phyloP scores from a whole-genome alignment of 805 yeast species.

The Jamesozyma jinghongensis region DNA sequence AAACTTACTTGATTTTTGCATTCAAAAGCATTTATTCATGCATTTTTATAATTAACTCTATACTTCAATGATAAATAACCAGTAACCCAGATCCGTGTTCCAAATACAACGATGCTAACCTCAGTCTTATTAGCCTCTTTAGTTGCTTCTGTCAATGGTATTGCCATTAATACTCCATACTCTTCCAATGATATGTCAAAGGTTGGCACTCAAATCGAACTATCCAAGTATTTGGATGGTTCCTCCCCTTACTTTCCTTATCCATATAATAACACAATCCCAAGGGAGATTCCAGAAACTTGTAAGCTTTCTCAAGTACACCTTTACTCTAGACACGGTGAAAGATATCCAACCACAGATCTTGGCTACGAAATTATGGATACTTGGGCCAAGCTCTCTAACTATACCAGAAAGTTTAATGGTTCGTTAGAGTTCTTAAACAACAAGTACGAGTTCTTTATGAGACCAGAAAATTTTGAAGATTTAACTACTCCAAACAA shows the following conservation, averaged over 20 bases:
- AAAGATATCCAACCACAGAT: slow-evolving; percentile 54
- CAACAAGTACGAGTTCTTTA: slow-evolving; percentile 37
- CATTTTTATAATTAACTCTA: too few relatives aligned
- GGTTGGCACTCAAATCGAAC: slow-evolving; percentile 22
- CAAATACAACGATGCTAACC: background rate
- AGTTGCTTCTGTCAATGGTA: slow-evolving; percentile 38
- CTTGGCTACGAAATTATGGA: slow-evolving; percentile 32
- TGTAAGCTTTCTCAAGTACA: slow-evolving; percentile 61
- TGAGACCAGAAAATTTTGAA: slow-evolving; percentile 34
- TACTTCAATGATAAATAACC: too few relatives aligned
- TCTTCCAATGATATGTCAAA: slow-evolving; percentile 40
- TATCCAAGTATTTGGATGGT: slow-evolving; percentile 45
- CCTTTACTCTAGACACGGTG: slow-evolving; percentile 56
- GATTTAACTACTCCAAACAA: slow-evolving; percentile 30
- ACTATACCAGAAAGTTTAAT: slow-evolving; percentile 29
- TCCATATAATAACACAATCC: slow-evolving; percentile 43
- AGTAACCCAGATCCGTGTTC: too few relatives aligned
- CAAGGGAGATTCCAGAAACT: slow-evolving; percentile 36
- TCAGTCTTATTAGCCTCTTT: background rate
- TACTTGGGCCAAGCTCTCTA: slow-evolving; percentile 12
- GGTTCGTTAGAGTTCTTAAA: slow-evolving; percentile 46
- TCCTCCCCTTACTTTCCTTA: slow-evolving; percentile 47
- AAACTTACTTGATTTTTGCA: too few relatives aligned
- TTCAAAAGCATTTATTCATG: too few relatives aligned
- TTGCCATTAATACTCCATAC: slow-evolving; percentile 60